Base-by-base conservation (phyloP, 257 asterid genomes). In the Lithospermum erythrorhizon region DNA sequence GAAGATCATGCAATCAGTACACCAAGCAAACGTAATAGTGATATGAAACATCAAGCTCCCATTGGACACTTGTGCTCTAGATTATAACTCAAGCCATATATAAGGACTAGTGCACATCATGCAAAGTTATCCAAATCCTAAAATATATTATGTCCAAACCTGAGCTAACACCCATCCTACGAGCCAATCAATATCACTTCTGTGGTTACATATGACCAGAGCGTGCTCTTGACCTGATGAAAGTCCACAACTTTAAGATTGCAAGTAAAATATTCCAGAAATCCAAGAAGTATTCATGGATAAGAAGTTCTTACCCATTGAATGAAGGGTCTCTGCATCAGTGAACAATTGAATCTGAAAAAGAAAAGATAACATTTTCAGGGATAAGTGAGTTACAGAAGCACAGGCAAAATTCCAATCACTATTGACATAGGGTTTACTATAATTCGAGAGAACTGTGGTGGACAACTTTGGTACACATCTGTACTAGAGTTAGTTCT, bases 91-190 rank as follows among this genome's bases (percentile, higher is more conserved):
- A 11, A 41, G 49, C 49, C 55, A 47, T 29, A 22, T 47, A 21
- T 54, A 9, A 14, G 25, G 2, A 61, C 10, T 20, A 19, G 49
- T 5, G 3, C 23, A 53, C 14, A 20, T 19, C 25, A 22, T n/a
- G 23, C 23, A 53, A 27, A 8, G 23, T 18, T 53, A 22, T 22
- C 57, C 5, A 18, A 3, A 22, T 21, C 8, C 29, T 24, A 10
- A 52, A 20, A 67, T 62, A 69, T 37, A 58, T 21, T 63, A 62
- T 53, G 21, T 48, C 57, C 73, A 61, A 63, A 91, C 98, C 98
- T 91, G 98, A 71, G 97, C 94, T 62, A 88, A 62, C 67, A 91
- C 80, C 97, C 97, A 91, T 75, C 97, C 98, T 62, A 91, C 98
- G 70, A 91, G 95, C 98, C 98, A 91, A 74, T 91, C 98, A 58